Base-by-base conservation (phyloP, 441 rosid genomes). In the Adansonia gregorii region DNA sequence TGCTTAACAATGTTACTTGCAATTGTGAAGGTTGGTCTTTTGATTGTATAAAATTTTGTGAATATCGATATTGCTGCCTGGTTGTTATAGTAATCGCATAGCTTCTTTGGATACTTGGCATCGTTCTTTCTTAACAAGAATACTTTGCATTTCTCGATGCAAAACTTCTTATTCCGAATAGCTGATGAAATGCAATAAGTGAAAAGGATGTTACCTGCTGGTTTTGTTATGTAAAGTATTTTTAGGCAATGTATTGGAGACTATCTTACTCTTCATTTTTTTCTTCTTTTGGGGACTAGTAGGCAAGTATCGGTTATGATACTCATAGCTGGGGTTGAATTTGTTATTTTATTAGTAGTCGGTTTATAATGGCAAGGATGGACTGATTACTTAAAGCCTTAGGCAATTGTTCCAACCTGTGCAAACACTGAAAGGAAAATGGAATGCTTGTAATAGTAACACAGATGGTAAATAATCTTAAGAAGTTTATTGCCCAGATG, bases 1-100 rank as follows among this genome's bases (percentile, higher is more conserved):
- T 94, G 97, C 87, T 88, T 94, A 82, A 94, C 97, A 63, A 91
- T 94, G 97, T 79, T 94, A 86, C 88, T 93, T 79, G 97, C 97
- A 67, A 87, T 94, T 78, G 94, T 94, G 66, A 94, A 94, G 97
- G 98, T 94, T 15, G 80, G 20, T 59, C 27, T 41, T 49, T 56
- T 41, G 51, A n/a, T 24, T 73, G n/a, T 14, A 24, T 15, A 22
- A 74, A 19, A 15, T 35, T 52, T 73, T 69, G 51, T 24, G 58
- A 58, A 46, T 78, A 70, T 22, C 51, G 43, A 51, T 55, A 39
- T 66, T 80, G 67, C 52, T 76, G 70, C 74, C 39, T 74, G 39
- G 14, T 54, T 8, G 19, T 60, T 60, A 3, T 31, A 61, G 73
- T 31, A 24, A 43, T 11, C 20, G 12, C 43, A 41, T 56, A 73